Evolutionary conservation across 1,284 basidiomycete genomes (phyloP), one percentile per base, ranked within the genome.

Genomic region (Ustilago esculenta): DNA sequence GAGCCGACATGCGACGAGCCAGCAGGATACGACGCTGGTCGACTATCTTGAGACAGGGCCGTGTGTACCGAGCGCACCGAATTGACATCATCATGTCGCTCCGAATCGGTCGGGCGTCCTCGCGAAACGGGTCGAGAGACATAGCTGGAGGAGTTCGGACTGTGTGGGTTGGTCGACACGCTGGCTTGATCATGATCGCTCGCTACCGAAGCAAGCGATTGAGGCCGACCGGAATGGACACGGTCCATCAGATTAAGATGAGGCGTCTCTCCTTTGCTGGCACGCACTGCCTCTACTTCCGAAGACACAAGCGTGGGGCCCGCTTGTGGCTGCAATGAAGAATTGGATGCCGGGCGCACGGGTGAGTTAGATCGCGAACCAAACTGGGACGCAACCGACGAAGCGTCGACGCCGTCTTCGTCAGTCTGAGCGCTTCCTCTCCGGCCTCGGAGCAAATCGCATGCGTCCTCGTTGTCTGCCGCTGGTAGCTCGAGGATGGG

Each of bases 351-450:
- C 23, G 52, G 39, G 17, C 57, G 50, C 8, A 52, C 68, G 5
- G 77, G 77, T 30, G 77, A 80, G n/a, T 60, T 71, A 35, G 72
- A 61, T 8, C 66, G 60, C 21, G 80, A 81, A 7, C 80, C 80
- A 2, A 74, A 77, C 43, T 81, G 80, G 14, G 80, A 81, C 10
- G 67, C 68, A 43, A 79, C 61, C 29, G 76, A 73, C 34, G 76
- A 73, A 40, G 69, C 53, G 56, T 71, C 51, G 10, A 76, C 68
- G 24, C 75, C 75, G 35, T 76, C 70, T 10, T 65, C 72, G 18
- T 64, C 61, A 24, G 60, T 46, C 57, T 54, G 50, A 32, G 54
- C 50, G 43, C 51, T 59, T 9, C 51, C 52, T 37, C 60, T 36
- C 15, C 60, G 59, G 23, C 48, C 66, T 30, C 48, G 39, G 12